phyloP scores from a whole-genome alignment of 176 grass and related monocot species.

The barley (Hordeum vulgare) region DNA sequence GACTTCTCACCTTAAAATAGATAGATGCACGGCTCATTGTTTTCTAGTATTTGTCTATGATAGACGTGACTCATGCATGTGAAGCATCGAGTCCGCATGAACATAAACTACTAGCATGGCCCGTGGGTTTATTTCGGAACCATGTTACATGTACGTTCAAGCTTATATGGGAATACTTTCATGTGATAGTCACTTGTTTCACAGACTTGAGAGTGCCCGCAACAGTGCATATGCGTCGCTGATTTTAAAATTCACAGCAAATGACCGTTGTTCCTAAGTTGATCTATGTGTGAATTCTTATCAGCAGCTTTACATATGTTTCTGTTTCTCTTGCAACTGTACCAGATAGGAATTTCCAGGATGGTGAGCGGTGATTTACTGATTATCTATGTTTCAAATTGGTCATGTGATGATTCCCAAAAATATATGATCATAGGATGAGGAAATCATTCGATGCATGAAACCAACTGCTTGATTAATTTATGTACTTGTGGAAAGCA shows the following conservation, averaged over 20 bases:
- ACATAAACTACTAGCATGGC: slow-evolving; percentile 16
- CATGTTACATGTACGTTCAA: slow-evolving; percentile 10
- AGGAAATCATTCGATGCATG: not conserved
- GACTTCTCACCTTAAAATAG: slow-evolving; percentile 29
- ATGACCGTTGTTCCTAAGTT: not conserved
- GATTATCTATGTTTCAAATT: slow-evolving; percentile 5
- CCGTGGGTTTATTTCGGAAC: slow-evolving; percentile 1
- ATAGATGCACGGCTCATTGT: slow-evolving; percentile 2
- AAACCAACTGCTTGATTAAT: not conserved
- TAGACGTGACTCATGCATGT: slow-evolving; percentile 22
- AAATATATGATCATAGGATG: not conserved
- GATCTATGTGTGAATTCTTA: not conserved
- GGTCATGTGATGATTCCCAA: not conserved
- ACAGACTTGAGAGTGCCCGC: not conserved
- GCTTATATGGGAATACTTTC: slow-evolving; percentile 11
- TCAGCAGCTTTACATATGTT: not conserved
- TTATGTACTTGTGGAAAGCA: not conserved
- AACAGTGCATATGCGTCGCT: not conserved
- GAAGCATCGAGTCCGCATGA: slow-evolving; percentile 9
- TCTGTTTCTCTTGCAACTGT: not conserved
- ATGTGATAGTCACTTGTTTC: slow-evolving; percentile 2
- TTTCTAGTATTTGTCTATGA: not conserved
- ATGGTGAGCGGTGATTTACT: not conserved
- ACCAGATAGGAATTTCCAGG: not conserved
- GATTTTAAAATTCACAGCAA: not conserved